Conservation (phyloP, 179 eudicot genomes). For the Nepenthes alata region DNA sequence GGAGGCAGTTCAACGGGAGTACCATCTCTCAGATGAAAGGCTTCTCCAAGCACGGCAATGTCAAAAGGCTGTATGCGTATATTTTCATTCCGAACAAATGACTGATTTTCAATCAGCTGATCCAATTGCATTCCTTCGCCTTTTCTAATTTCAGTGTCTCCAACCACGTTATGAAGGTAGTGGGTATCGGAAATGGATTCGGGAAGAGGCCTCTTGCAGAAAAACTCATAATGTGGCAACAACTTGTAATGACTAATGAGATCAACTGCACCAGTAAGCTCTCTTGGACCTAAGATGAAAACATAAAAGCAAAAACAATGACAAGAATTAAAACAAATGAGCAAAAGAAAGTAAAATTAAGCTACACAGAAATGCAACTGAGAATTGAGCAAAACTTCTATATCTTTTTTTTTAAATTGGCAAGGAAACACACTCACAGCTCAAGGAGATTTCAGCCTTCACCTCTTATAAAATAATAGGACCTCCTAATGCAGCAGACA, state of each 20-base stretch:
- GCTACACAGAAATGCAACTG: too few relatives aligned
- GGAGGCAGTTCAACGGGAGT: constrained; percentile 62
- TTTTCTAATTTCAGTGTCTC: constrained; percentile 84
- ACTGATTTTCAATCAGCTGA: constrained; percentile 53
- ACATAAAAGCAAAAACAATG: background rate
- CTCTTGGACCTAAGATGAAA: constrained; percentile 59
- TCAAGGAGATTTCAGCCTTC: too few relatives aligned
- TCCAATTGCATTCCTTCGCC: constrained; percentile 91
- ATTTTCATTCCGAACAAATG: constrained; percentile 44
- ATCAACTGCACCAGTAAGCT: constrained; percentile 95
- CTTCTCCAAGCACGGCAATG: constrained; percentile 53
- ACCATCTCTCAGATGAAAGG: constrained; percentile 70
- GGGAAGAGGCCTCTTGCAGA: constrained; percentile 93
- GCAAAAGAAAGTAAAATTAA: too few relatives aligned
- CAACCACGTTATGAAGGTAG: constrained; percentile 90
- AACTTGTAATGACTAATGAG: constrained; percentile 76
- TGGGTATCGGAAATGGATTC: constrained; percentile 74
- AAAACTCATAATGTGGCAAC: constrained; percentile 76
- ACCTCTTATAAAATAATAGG: too few relatives aligned
- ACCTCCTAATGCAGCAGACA: too few relatives aligned
- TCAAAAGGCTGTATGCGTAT: constrained; percentile 66
- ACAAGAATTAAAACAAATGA: too few relatives aligned
- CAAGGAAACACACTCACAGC: too few relatives aligned
- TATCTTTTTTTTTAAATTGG: too few relatives aligned
- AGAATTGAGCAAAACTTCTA: too few relatives aligned